phyloP scores from a whole-genome alignment of 441 rosid genomes.

The Aleurites moluccanus region DNA sequence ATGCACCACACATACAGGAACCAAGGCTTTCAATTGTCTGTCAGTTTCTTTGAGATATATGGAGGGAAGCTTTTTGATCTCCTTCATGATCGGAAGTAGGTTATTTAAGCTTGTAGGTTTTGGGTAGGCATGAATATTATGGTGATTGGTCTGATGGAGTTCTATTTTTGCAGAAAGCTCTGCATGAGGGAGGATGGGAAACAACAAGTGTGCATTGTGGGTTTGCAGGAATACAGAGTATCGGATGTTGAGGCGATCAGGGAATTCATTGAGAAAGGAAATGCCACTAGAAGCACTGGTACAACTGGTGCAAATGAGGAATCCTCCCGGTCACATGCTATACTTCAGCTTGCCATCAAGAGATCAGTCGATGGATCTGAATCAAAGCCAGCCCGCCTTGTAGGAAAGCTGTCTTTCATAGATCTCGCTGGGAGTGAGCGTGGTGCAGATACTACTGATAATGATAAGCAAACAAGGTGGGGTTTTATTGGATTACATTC shows the following conservation, averaged over 20 bases:
- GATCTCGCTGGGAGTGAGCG: slow-evolving; percentile 98
- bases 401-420: slow-evolving; percentile 88
- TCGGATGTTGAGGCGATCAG: slow-evolving; percentile 77
- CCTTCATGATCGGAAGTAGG: slow-evolving; percentile 88
- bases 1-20: slow-evolving; percentile 72
- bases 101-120: slow-evolving; percentile 22
- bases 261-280: slow-evolving; percentile 87
- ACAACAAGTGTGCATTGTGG: slow-evolving; percentile 93
- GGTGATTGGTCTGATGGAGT: slow-evolving; percentile 1
- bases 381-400: slow-evolving; percentile 71
- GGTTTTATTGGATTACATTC: background rate
- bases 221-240: slow-evolving; percentile 84
- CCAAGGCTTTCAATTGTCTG: slow-evolving; percentile 79
- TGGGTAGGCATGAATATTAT: background rate
- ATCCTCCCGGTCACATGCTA: slow-evolving; percentile 95
- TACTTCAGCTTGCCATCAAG: slow-evolving; percentile 90
- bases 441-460: slow-evolving; percentile 96
- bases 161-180: slow-evolving; percentile 54
- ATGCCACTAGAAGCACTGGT: slow-evolving; percentile 83
- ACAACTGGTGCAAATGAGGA: slow-evolving; percentile 97
- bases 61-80: slow-evolving; percentile 92
- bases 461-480: slow-evolving; percentile 92
- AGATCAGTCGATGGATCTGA: slow-evolving; percentile 71
- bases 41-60: slow-evolving; percentile 88
- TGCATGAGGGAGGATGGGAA: slow-evolving; percentile 98